Conservation (phyloP, 2,329 filamentous ascomycete species). For the Trichophyton simii region DNA sequence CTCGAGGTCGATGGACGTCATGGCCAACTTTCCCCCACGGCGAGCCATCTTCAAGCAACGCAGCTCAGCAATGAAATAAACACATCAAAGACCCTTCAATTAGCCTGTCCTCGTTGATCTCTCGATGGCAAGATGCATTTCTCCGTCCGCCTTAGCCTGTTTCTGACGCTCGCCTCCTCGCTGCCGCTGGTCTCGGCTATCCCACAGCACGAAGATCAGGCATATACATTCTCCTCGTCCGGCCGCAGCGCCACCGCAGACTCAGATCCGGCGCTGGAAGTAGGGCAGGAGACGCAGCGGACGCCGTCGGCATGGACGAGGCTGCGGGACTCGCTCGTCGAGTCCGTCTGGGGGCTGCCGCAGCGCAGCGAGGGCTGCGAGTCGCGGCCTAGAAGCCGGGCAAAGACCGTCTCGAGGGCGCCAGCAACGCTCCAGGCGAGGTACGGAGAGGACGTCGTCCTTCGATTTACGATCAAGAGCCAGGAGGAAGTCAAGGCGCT, state of each 20-base stretch:
- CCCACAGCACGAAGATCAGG: conserved; percentile 4
- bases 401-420: conserved; percentile 17
- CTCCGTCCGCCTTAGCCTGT: neutral
- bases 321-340: conserved; percentile 32
- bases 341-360: conserved; percentile 32
- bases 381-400: conserved; percentile 11
- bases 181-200: conserved; percentile 8
- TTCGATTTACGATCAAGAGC: conserved; percentile 67
- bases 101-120: neutral
- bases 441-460: conserved; percentile 72
- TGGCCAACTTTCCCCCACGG: neutral
- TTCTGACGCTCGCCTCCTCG: conserved; percentile 1
- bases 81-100: neutral
- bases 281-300: conserved; percentile 18
- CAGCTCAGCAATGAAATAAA: neutral
- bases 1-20: neutral
- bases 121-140: conserved; percentile 2
- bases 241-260: conserved; percentile 21
- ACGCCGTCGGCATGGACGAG: conserved; percentile 26
- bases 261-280: conserved; percentile 17
- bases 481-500: conserved; percentile 57
- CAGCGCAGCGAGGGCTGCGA: conserved; percentile 7
- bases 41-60: neutral
- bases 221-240: conserved; percentile 2
- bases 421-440: conserved; percentile 33